Base-by-base conservation (phyloP, 108 stramenopile genomes). In the Nitzschia sp. region DNA sequence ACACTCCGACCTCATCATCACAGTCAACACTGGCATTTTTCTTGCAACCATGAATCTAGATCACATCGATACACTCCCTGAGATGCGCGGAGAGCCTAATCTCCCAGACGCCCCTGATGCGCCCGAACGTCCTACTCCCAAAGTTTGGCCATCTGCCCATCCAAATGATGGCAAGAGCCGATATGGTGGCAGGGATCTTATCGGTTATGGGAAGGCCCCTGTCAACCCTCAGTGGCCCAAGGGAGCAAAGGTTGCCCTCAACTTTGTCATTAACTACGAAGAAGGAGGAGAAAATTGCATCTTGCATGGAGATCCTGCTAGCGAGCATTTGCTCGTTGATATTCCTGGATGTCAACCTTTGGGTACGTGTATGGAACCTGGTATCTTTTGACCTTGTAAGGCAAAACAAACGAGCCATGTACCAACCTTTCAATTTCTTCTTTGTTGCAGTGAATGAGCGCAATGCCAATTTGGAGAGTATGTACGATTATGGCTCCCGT, bases 181-280 rank as follows among this genome's bases (percentile, higher is more conserved):
- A 21, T 92, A 91, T 66, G 87, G 85, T 10, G 80, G 62, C 39
- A 83, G 96, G 15, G 85, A 97, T 64, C 52, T 95, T 22, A 67
- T 93, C 11, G 96, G 96, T 38, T 97, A 94, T 61, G 96, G 90
- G 1, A 51, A 52, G 12, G 51, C 59, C 10, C 83, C 92, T 0
- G 92, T 92, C 44, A 64, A 76, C 7, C 86, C 86, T 7, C 51
- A 64, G 14, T 96, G 96, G 96, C 94, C 94, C 8, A 66, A 75
- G 21, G 70, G 62, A 20, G 88, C 89, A 46, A 88, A 88, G 65
- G 91, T 91, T 51, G 95, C 95, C 17, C 79, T 97, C 25, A 94
- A 95, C 62, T 85, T 97, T 55, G 96, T 97, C 43, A 83, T 97
- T 56, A 97, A 97, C 80, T 97, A 95, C 75, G 96, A 97, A 78